A percentile compares a stretch with the other conserved stretches of the same genome.
Conservation (phyloP, 768 basidiomycete species). For the Butyriboletus loyo region DNA sequence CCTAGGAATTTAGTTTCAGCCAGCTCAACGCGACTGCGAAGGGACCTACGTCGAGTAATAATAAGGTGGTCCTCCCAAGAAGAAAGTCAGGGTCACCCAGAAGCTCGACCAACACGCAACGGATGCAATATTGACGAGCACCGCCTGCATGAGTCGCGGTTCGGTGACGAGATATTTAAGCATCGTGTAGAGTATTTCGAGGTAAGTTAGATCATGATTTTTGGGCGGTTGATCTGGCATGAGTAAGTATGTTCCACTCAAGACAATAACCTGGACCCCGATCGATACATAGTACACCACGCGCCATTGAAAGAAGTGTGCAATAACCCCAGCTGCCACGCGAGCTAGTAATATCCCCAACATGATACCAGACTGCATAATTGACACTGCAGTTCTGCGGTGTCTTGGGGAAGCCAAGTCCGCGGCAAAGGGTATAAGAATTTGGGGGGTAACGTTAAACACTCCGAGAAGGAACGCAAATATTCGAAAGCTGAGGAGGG, state of each 20-base stretch:
- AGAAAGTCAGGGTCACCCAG: constrained; percentile 42
- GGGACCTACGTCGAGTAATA: constrained; percentile 30
- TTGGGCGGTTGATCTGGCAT: constrained; percentile 43
- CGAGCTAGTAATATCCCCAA: constrained; percentile 27
- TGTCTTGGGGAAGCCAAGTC: constrained; percentile 38
- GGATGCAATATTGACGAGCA: constrained; percentile 22
- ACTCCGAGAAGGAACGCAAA: constrained; percentile 39
- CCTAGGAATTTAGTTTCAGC: constrained; percentile 1
- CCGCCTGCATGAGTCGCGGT: constrained; percentile 37
- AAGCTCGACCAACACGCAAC: constrained; percentile 31
- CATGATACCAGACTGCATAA: constrained; percentile 29
- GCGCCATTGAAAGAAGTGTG: constrained; percentile 39
- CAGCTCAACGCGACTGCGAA: not conserved
- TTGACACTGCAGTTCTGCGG: constrained; percentile 22
- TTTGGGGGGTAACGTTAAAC: constrained; percentile 38
- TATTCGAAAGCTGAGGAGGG: constrained; percentile 31
- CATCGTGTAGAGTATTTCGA: constrained; percentile 36
- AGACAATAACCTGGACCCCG: constrained; percentile 27
- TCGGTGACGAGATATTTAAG: constrained; percentile 38
- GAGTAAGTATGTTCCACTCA: constrained; percentile 30
- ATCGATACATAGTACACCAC: constrained; percentile 42
- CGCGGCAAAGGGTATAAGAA: constrained; percentile 40
- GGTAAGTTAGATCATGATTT: constrained; percentile 35
- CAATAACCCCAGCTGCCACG: constrained; percentile 37
- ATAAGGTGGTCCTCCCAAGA: constrained; percentile 39